A percentile compares a stretch with the other conserved stretches of the same genome.
Conservation (phyloP, 768 basidiomycete genomes). For the Lentinus brumalis region DNA sequence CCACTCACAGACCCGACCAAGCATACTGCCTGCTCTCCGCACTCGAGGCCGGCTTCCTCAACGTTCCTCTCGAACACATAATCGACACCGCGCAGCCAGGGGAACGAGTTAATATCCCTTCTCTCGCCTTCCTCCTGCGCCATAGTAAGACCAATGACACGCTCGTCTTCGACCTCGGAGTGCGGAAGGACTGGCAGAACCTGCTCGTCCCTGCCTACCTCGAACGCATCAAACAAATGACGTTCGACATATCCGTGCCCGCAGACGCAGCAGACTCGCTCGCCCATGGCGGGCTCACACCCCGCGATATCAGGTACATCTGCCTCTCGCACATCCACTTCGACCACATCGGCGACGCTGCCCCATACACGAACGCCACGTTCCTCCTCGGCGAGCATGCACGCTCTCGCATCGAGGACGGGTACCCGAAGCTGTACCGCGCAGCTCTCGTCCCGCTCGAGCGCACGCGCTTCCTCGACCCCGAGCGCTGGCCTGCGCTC, state of each 20-base stretch:
- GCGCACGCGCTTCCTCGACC: conserved; percentile 27
- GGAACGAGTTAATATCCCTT: conserved; percentile 33
- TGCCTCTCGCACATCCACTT: conserved; percentile 57
- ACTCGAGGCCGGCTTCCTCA: conserved; percentile 10
- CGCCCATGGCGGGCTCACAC: conserved; percentile 47
- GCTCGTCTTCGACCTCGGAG: conserved; percentile 56
- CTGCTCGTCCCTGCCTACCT: conserved; percentile 1
- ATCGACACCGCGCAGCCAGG: conserved; percentile 16
- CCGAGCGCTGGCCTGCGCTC: conserved; percentile 39
- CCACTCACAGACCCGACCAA: conserved; percentile 5
- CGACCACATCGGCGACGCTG: conserved; percentile 52
- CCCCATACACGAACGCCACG: conserved; percentile 45
- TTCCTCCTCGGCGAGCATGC: conserved; percentile 51
- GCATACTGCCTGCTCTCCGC: conserved; percentile 15
- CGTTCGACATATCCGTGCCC: conserved; percentile 13
- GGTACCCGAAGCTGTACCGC: conserved; percentile 41
- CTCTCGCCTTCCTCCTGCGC: conserved; percentile 52
- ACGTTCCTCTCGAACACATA: conserved; percentile 7
- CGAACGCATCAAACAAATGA: background rate
- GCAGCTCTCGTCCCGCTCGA: conserved; percentile 17
- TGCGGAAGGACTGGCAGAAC: conserved; percentile 42
- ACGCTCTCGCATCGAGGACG: conserved; percentile 36
- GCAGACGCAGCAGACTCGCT: conserved; percentile 48
- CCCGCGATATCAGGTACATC: conserved; percentile 46
- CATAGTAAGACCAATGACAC: conserved; percentile 41